Evolutionary conservation across 176 grass and related monocot genomes (phyloP).

Genomic region (Oryza australiensis): DNA sequence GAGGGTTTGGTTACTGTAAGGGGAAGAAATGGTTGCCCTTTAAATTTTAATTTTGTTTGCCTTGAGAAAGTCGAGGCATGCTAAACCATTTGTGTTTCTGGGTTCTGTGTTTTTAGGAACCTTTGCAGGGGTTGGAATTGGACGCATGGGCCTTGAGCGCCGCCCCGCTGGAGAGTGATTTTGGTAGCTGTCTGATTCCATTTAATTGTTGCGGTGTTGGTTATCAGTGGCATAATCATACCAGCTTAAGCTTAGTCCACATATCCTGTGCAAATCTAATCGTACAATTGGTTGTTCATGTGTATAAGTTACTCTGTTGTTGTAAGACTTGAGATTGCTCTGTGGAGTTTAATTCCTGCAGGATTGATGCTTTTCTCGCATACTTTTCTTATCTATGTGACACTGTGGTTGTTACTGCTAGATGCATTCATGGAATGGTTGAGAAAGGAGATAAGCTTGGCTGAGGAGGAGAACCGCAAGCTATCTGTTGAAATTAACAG

Average conservation of each 20-base stretch:
- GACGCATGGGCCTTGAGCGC: constrained; percentile 35
- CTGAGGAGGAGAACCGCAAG: constrained; percentile 48
- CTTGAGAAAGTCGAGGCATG: background rate
- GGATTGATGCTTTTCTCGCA: background rate
- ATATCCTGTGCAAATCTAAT: background rate
- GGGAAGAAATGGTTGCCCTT: too few relatives aligned
- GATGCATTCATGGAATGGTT: constrained; percentile 52
- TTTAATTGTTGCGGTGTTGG: background rate
- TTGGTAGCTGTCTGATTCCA: constrained; percentile 32
- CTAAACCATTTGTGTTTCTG: background rate
- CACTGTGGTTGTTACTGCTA: background rate
- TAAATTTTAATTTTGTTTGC: too few relatives aligned
- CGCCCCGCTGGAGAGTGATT: constrained; percentile 4
- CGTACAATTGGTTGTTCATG: background rate
- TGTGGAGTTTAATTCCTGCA: background rate
- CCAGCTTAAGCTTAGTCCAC: background rate
- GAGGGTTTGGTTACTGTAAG: background rate
- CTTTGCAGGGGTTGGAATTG: constrained; percentile 17
- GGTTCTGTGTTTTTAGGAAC: constrained; percentile 10
- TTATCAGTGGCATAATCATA: background rate
- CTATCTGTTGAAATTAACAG: constrained; percentile 46
- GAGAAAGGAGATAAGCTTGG: constrained; percentile 49
- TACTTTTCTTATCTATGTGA: background rate
- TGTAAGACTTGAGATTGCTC: background rate
- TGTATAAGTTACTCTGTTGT: background rate